Conservation (phyloP, 1,139 yeast genomes). For the Scheffersomyces lignicola region DNA sequence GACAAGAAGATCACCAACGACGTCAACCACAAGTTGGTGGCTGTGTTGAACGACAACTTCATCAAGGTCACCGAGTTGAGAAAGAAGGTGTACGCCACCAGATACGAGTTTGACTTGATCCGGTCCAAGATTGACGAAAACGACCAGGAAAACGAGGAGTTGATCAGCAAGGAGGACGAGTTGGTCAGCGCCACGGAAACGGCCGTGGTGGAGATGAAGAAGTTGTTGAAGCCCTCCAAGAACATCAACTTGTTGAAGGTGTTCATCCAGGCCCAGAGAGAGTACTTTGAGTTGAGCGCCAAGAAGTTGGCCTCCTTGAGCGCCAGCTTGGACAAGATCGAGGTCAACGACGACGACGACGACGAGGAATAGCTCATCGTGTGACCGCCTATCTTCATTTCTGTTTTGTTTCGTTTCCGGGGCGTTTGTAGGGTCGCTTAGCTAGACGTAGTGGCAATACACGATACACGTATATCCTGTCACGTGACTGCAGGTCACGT, state of each 20-base stretch:
- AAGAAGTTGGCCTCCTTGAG: conserved; percentile 36
- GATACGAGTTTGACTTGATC: conserved; percentile 68
- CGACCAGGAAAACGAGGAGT: conserved; percentile 49
- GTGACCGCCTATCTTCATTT: background rate
- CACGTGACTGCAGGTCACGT: no score
- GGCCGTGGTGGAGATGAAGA: conserved; percentile 74
- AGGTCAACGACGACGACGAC: conserved; percentile 33
- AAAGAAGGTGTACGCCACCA: conserved; percentile 65
- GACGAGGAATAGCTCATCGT: conserved; percentile 12
- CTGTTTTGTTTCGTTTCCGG: no score
- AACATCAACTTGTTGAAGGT: conserved; percentile 61
- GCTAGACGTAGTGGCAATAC: no score
- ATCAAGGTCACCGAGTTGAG: conserved; percentile 61
- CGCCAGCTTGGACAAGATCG: conserved; percentile 33
- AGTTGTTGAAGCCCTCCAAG: conserved; percentile 65
- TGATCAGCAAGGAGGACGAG: conserved; percentile 73
- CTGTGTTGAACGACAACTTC: conserved; percentile 56
- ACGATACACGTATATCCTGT: no score
- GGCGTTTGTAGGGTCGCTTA: no score
- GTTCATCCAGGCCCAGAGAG: conserved; percentile 65
- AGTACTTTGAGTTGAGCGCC: conserved; percentile 55
- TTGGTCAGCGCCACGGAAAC: conserved; percentile 71
- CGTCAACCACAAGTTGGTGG: conserved; percentile 55
- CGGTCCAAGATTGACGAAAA: conserved; percentile 41
- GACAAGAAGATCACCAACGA: conserved; percentile 59